Evolutionary conservation across 108 stramenopile genomes (phyloP).

Genomic region (Fistulifera solaris): DNA sequence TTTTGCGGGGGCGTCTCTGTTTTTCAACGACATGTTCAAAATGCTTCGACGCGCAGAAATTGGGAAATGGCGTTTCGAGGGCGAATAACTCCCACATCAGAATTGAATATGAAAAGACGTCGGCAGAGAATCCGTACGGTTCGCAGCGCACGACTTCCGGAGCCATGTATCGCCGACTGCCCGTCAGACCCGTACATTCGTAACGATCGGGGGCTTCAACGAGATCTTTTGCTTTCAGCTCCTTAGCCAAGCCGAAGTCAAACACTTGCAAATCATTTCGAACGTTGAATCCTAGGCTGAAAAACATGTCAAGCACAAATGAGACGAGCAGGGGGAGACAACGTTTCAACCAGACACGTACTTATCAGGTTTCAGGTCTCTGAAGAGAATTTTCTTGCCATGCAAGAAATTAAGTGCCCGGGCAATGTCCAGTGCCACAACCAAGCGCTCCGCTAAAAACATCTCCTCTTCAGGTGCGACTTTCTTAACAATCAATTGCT

Average conservation of each 20-base stretch:
- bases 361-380: constrained; percentile 30
- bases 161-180: constrained; percentile 27
- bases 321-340: too few relatives aligned
- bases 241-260: constrained; percentile 34
- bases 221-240: neutral
- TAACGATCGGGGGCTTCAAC: constrained; percentile 21
- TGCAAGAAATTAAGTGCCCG: constrained; percentile 27
- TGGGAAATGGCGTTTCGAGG: constrained; percentile 18
- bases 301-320: too few relatives aligned
- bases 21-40: constrained; percentile 37
- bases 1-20: constrained; percentile 20
- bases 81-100: constrained; percentile 39
- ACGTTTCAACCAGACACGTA: neutral
- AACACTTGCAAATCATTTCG: constrained; percentile 33
- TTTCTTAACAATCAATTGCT: too few relatives aligned
- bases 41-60: constrained; percentile 23
- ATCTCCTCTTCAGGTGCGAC: too few relatives aligned
- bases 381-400: constrained; percentile 12
- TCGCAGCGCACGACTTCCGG: constrained; percentile 47
- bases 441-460: constrained; percentile 5
- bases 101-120: constrained; percentile 34
- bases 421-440: constrained; percentile 22
- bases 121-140: constrained; percentile 30
- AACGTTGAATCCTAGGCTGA: constrained; percentile 38
- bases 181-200: constrained; percentile 24